A percentile compares a stretch with the other conserved stretches of the same genome.
phyloP scores from a whole-genome alignment of 805 yeast genomes.

The Kodamaea sagamina region DNA sequence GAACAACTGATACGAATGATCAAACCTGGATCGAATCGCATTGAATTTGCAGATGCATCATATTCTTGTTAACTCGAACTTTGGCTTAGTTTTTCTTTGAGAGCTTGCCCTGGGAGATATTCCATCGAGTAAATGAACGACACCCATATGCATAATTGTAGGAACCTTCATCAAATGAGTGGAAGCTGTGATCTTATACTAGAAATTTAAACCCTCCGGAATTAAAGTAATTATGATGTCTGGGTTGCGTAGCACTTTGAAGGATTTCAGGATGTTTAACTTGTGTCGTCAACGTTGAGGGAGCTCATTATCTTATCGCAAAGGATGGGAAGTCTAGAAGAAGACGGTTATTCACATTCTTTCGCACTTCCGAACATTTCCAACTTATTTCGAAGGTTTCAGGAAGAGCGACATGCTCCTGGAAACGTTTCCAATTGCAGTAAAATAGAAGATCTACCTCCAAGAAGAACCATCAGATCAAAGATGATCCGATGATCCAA shows the following conservation, averaged over 20 bases:
- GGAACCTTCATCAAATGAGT: slow-evolving; percentile 45
- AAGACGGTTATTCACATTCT: too few relatives aligned
- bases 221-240: slow-evolving; percentile 52
- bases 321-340: slow-evolving; percentile 19
- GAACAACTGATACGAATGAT: too few relatives aligned
- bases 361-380: slow-evolving; percentile 69
- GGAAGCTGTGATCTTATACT: slow-evolving; percentile 68
- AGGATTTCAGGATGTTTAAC: slow-evolving; percentile 27
- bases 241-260: slow-evolving; percentile 42
- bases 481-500: slow-evolving; percentile 70
- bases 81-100: slow-evolving; percentile 26
- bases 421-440: slow-evolving; percentile 60
- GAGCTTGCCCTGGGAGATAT: slow-evolving; percentile 54
- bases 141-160: slow-evolving; percentile 64
- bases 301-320: too few relatives aligned
- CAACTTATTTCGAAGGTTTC: too few relatives aligned
- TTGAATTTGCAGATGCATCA: too few relatives aligned
- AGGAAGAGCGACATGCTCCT: slow-evolving; percentile 47
- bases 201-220: slow-evolving; percentile 65
- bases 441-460: slow-evolving; percentile 79
- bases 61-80: slow-evolving; percentile 11
- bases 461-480: slow-evolving; percentile 44
- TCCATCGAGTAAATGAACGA: slow-evolving; percentile 76
- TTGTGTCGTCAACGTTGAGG: slow-evolving; percentile 14
- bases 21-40: slow-evolving; percentile 14